Conservation (phyloP, 2,329 filamentous ascomycete species). For the Curvularia spicifera region DNA sequence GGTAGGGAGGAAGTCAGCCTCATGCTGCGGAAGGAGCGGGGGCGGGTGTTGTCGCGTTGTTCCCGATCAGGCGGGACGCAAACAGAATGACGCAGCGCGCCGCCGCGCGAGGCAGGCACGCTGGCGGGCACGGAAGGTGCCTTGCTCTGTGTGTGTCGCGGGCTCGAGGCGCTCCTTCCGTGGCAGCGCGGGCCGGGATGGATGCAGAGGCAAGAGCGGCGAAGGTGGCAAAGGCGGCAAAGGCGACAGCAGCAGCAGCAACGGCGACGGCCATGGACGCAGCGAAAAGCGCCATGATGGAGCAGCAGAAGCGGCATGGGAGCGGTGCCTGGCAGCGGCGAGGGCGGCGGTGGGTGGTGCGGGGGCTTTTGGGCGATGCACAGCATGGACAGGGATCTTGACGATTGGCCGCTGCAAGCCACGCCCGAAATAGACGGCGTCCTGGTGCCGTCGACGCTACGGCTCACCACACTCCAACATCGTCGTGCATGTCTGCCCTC, state of each 20-base stretch:
- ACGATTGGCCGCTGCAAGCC: conserved; percentile 48
- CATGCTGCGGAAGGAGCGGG: conserved; percentile 17
- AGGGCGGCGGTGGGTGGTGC: conserved; percentile 16
- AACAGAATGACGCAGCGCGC: conserved; percentile 24
- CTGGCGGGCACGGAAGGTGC: conserved; percentile 23
- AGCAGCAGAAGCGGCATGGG: conserved; percentile 19
- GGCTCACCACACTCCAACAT: conserved; percentile 45
- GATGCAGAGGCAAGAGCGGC: neutral
- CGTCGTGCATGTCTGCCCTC: conserved; percentile 23
- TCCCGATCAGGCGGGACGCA: conserved; percentile 23
- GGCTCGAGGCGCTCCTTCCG: neutral
- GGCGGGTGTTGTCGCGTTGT: conserved; percentile 23
- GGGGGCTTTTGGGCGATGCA: conserved; percentile 40
- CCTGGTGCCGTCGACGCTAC: neutral
- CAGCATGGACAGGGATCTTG: conserved; percentile 37
- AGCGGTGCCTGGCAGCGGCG: conserved; percentile 30
- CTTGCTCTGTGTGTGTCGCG: neutral
- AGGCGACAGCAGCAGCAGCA: neutral
- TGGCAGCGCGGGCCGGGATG: no score
- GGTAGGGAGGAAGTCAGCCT: conserved; percentile 9
- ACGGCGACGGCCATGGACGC: conserved; percentile 5
- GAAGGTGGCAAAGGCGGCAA: conserved; percentile 5
- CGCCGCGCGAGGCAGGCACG: conserved; percentile 24
- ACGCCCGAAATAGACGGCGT: conserved; percentile 47
- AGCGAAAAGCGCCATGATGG: conserved; percentile 24